A percentile compares a stretch with the other conserved stretches of the same genome.
Evolutionary conservation across 164 flowering plant species (phyloP).

Genomic region (Tetracentron sinense): DNA sequence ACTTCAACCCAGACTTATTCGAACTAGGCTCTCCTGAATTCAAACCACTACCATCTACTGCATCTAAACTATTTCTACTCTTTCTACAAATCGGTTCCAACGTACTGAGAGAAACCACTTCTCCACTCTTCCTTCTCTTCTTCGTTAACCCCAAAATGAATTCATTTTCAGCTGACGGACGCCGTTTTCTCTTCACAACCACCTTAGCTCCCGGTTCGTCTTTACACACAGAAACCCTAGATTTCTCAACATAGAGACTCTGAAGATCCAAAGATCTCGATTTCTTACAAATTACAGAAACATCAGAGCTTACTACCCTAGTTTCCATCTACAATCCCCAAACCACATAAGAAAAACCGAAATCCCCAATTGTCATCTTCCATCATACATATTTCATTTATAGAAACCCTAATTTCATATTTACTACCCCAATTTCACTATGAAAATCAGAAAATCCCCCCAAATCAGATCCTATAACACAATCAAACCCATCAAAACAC

Average conservation of each 20-base stretch:
- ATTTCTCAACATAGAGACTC: constrained; percentile 39
- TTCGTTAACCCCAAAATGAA: constrained; percentile 16
- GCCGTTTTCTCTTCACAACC: constrained; percentile 33
- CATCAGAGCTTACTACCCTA: constrained; percentile 44
- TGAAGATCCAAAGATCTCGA: constrained; percentile 64
- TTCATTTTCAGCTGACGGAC: constrained; percentile 16
- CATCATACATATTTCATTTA: constrained; percentile 41
- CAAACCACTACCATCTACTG: constrained; percentile 18
- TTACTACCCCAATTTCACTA: constrained; percentile 27
- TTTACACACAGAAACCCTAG: constrained; percentile 14
- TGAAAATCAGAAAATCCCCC: constrained; percentile 14
- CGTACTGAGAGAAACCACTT: constrained; percentile 43
- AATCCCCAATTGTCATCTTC: constrained; percentile 39
- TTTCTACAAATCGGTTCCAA: constrained; percentile 27
- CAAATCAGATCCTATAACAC: constrained; percentile 11
- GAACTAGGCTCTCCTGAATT: constrained; percentile 19
- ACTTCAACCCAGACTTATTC: constrained; percentile 15
- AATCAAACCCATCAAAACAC: constrained; percentile 13
- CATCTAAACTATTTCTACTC: constrained; percentile 35
- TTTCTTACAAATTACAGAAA: constrained; percentile 38
- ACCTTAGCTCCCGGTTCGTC: constrained; percentile 9
- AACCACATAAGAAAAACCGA: constrained; percentile 26
- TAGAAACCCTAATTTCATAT: constrained; percentile 35
- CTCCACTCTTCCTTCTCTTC: constrained; percentile 43
- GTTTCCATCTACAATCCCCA: constrained; percentile 67